Base-by-base conservation (phyloP, 768 basidiomycete species). In the Coprinopsis sp. region DNA sequence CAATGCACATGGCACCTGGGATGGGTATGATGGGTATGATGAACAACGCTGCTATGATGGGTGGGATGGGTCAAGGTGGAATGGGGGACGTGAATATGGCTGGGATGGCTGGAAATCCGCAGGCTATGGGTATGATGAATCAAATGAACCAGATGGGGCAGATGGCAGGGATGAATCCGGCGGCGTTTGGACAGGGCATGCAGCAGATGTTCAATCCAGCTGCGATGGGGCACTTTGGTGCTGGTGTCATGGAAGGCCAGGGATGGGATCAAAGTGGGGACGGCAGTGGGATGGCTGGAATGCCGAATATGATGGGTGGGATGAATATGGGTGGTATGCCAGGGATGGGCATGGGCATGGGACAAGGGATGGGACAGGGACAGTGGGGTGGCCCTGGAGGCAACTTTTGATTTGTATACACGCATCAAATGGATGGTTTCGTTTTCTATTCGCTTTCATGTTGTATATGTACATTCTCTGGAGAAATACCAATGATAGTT, bases 21-120 rank as follows among this genome's bases (percentile, higher is more conserved):
- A 49, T 49, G 48, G 34, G 42, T 29, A 33, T 31, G 8, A 51
- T 51, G 50, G 39, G 39, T 29, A 44, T 58, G 37, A 61, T 66
- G 54, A 60, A 59, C 14, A 64, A 64, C 58, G 64, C 61, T 39
- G 58, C 64, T 54, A 55, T 37, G 47, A 54, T 53, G 13, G 57
- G 43, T 18, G 54, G 54, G 58, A 57, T 52, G 50, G 47, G 44
- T 33, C 44, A 41, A 22, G 21, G 13, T 39, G 47, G 50, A 44
- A 54, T 54, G 53, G 53, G 41, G 21, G 53, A 44, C 25, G 45
- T 57, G 41, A 57, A 55, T 42, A 48, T 56, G 34, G 51, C 44
- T 38, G 55, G 53, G 19, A 51, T 60, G 47, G 47, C 46, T 16
- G 52, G 54, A 1, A 53, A 56, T 42, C 27, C 47, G 42, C 50